Conservation (phyloP, 352 stramenopile genomes). For the Peronospora farinosa region DNA sequence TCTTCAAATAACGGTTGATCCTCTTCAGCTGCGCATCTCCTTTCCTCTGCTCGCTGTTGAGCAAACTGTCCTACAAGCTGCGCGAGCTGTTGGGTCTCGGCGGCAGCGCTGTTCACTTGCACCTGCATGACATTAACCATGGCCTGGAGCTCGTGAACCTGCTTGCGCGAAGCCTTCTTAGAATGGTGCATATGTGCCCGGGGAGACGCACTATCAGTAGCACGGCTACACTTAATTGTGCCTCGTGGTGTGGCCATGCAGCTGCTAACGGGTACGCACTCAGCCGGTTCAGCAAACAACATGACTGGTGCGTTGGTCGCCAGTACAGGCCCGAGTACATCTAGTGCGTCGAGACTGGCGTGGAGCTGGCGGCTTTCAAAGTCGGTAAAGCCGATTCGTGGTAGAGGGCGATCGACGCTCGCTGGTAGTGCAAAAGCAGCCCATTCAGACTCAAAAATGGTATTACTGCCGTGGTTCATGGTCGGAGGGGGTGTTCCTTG, state of each 20-base stretch:
- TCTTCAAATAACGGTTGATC: constrained; percentile 10
- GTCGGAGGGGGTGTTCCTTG: constrained; percentile 5
- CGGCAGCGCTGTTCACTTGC: constrained; percentile 22
- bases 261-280: constrained; percentile 3
- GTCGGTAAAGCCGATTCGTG: constrained; percentile 5
- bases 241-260: constrained; percentile 2
- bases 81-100: constrained; percentile 27
- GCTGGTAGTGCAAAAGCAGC: constrained; percentile 19
- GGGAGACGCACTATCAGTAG: constrained; percentile 1
- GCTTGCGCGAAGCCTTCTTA: constrained; percentile 27
- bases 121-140: constrained; percentile 29
- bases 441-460: constrained; percentile 18
- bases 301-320: constrained; percentile 3
- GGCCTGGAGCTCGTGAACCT: constrained; percentile 28
- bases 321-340: constrained; percentile 12
- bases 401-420: constrained; percentile 15
- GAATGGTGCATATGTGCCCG: constrained; percentile 15
- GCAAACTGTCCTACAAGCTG: constrained; percentile 26
- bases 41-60: constrained; percentile 12
- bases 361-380: constrained; percentile 12
- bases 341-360: constrained; percentile 16
- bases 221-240: constrained; percentile 1
- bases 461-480: constrained; percentile 20
- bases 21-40: constrained; percentile 7
- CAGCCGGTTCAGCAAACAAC: constrained; percentile 9